These are phyloP conservation scores for Candida coquimbonensis DNA, from an alignment of 805 yeast species.

Conservation along the genomic window DNA sequence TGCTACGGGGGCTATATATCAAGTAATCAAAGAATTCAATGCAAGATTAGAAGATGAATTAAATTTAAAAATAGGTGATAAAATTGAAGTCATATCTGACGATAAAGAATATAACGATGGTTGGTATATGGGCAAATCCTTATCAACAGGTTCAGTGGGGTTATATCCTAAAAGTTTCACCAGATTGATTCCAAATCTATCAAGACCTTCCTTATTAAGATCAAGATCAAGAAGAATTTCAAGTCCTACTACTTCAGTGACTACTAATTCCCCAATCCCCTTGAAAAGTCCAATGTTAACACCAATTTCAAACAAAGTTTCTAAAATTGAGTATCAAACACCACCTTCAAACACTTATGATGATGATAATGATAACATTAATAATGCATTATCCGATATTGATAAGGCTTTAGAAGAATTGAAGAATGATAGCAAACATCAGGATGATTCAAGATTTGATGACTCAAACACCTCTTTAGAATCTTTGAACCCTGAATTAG, in stretches of 20 bases:
- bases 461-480: constrained; percentile 14
- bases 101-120: constrained; percentile 94
- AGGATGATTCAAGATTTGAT: constrained; percentile 12
- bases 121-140: constrained; percentile 89
- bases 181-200: constrained; percentile 35
- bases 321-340: constrained; percentile 2
- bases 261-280: constrained; percentile 12
- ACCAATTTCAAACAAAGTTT: not conserved
- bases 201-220: constrained; percentile 39
- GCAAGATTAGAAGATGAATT: constrained; percentile 90
- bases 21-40: constrained; percentile 78
- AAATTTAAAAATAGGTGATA: constrained; percentile 73
- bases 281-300: not conserved
- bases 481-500: constrained; percentile 42
- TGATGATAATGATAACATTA: constrained; percentile 29
- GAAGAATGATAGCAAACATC: constrained; percentile 23
- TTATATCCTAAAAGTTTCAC: constrained; percentile 89
- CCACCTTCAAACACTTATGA: not conserved
- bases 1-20: constrained; percentile 28
- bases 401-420: constrained; percentile 68
- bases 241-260: constrained; percentile 20
- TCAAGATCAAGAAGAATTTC: constrained; percentile 53
- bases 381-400: constrained; percentile 58
- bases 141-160: constrained; percentile 70
- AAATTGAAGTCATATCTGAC: constrained; percentile 81